Base-by-base conservation (phyloP, 2,329 filamentous ascomycete genomes). In the Ceratocystiopsis sp. region DNA sequence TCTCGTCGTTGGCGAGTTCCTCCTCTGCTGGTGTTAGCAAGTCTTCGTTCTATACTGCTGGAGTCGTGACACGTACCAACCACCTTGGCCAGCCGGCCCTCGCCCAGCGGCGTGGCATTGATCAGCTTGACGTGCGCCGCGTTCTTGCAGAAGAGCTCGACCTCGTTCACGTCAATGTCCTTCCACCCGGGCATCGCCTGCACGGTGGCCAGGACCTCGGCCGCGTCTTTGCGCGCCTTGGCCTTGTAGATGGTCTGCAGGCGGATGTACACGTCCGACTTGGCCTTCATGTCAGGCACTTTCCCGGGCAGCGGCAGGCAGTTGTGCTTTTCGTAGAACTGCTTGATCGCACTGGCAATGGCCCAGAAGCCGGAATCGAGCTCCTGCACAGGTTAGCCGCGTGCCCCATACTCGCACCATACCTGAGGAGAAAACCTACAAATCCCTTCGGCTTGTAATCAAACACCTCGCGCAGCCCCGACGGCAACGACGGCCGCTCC, bases 281-380 rank as follows among this genome's bases (percentile, higher is more conserved):
- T 75, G 3, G 91, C 86, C 65, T 98, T 98, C 91, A 98, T 98
- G 59, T 98, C 91, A 2, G 93, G 91, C 2, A 98, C 67, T 3
- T 80, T 78, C 13, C 91, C 93, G 0, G 87, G 80, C 0, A 98
- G 67, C 15, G 91, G 91, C 6, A 98, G 69, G 25, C 79, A 70
- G 9, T 69, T 64, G 56, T 95, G 76, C 43, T 75, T 75, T 11
- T 71, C 60, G 58, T 89, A 79, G 59, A 98, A 98, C 17, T 70
- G 56, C 47, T 77, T 77, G 44, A 96, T 69, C 0, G 89, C 87
- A 44, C 77, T 71, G 10, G 84, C 82, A 51, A 95, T 89, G 47
- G 87, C 62, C 91, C 93, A 98, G 63, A 98, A 96, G 45, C 73
- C 73, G 0, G 71, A 72, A n/a, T 39, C 38, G 19, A 8, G 35